phyloP scores from a whole-genome alignment of 108 stramenopile species.

The Asterionellopsis glacialis region DNA sequence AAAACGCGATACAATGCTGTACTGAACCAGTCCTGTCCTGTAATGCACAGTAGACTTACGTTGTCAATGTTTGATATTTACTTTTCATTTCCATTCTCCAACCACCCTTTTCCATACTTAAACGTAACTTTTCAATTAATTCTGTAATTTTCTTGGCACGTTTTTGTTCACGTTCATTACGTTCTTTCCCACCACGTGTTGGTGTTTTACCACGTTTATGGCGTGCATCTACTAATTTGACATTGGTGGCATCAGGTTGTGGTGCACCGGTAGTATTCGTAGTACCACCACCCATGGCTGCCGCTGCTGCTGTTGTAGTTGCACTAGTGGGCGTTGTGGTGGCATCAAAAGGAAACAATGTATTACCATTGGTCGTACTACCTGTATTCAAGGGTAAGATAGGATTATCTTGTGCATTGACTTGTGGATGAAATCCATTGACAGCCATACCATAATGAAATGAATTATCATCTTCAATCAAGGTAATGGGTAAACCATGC shows the following conservation, averaged over 20 bases:
- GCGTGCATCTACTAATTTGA: constrained; percentile 30
- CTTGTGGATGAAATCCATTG: constrained; percentile 74
- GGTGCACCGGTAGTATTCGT: background rate
- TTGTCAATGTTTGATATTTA: constrained; percentile 77
- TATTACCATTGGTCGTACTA: no score
- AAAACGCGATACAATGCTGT: background rate
- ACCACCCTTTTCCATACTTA: constrained; percentile 69
- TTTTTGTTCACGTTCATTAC: constrained; percentile 71
- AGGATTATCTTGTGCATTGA: constrained; percentile 36
- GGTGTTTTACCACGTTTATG: constrained; percentile 9
- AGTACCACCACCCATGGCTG: constrained; percentile 1
- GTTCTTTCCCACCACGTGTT: constrained; percentile 17
- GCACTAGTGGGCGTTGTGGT: background rate
- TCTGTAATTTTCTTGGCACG: constrained; percentile 76
- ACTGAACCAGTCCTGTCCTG: background rate
- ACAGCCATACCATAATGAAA: constrained; percentile 61
- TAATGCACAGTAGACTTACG: constrained; percentile 44
- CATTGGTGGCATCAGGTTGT: constrained; percentile 1
- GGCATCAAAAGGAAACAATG: no score
- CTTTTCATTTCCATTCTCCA: constrained; percentile 77
- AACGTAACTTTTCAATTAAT: constrained; percentile 63
- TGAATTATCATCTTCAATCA: constrained; percentile 27
- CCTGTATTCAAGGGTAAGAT: constrained; percentile 12
- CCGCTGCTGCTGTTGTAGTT: constrained; percentile 14
- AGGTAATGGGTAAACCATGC: constrained; percentile 26